Conservation (phyloP, 1,284 basidiomycete genomes). For the Cutaneotrichosporon daszewskae region DNA sequence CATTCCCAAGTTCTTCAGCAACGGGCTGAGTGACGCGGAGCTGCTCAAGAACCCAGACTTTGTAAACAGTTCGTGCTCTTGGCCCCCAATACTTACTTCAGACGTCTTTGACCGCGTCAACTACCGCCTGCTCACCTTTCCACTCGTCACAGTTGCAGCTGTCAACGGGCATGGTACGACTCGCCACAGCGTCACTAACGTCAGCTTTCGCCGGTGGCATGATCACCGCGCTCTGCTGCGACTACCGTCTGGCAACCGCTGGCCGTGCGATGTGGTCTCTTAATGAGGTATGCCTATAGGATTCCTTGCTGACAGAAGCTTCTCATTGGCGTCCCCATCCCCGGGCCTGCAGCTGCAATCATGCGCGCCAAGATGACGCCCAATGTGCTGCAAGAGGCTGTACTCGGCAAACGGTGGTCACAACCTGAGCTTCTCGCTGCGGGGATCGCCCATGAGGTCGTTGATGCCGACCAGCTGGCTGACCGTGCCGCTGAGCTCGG, state of each 20-base stretch:
- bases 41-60: constrained; percentile 56
- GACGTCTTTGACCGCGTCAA: constrained; percentile 45
- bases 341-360: constrained; percentile 62
- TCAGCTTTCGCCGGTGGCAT: constrained; percentile 76
- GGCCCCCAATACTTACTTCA: constrained; percentile 9
- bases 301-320: constrained; percentile 38
- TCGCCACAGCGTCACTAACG: no score
- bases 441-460: constrained; percentile 68
- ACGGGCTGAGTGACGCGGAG: constrained; percentile 64
- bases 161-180: constrained; percentile 91
- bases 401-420: constrained; percentile 73
- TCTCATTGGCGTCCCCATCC: constrained; percentile 73
- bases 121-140: constrained; percentile 46
- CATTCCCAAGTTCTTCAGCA: constrained; percentile 84
- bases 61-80: constrained; percentile 59
- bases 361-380: constrained; percentile 62
- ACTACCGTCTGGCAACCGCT: constrained; percentile 83
- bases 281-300: constrained; percentile 61
- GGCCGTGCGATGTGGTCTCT: constrained; percentile 78
- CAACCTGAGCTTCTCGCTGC: constrained; percentile 62
- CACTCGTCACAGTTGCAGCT: constrained; percentile 64
- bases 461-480: constrained; percentile 54
- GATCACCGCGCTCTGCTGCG: constrained; percentile 72
- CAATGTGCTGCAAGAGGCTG: constrained; percentile 62
- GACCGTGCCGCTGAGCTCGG: constrained; percentile 47